Conservation (phyloP, 805 yeast genomes). For the Candida palmyrensis region DNA sequence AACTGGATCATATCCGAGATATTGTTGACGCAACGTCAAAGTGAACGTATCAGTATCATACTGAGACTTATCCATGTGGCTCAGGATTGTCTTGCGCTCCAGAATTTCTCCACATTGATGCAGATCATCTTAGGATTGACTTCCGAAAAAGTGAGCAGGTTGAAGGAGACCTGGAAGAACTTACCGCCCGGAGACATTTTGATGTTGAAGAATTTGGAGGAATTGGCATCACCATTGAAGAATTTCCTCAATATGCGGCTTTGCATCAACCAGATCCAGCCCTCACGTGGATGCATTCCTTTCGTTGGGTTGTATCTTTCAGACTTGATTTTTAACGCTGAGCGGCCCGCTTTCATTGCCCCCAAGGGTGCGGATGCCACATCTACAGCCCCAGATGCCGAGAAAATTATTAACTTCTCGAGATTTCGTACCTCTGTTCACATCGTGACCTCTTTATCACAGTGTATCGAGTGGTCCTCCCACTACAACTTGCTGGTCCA, state of each 20-base stretch:
- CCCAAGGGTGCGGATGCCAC: conserved; percentile 8
- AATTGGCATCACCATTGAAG: conserved; percentile 65
- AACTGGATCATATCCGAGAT: conserved; percentile 93
- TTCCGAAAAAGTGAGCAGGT: conserved; percentile 53
- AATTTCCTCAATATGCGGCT: conserved; percentile 67
- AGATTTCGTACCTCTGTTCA: conserved; percentile 72
- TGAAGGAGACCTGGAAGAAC: conserved; percentile 68
- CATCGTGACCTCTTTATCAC: conserved; percentile 70
- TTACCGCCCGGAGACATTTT: conserved; percentile 69
- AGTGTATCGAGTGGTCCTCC: conserved; percentile 80
- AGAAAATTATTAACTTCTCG: conserved; percentile 63
- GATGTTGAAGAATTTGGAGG: conserved; percentile 62
- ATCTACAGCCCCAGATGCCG: conserved; percentile 10
- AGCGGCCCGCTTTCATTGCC: conserved; percentile 47
- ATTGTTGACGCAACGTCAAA: conserved; percentile 56
- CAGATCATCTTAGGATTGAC: conserved; percentile 81
- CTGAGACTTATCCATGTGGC: conserved; percentile 87
- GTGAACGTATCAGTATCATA: conserved; percentile 62
- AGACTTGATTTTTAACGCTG: conserved; percentile 74
- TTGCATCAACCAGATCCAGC: conserved; percentile 54
- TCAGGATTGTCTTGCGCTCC: conserved; percentile 61
- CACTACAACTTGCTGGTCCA: conserved; percentile 54
- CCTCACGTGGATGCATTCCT: conserved; percentile 79
- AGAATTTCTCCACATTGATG: conserved; percentile 83
- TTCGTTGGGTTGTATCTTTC: conserved; percentile 82